Evolutionary conservation across 768 basidiomycete genomes (phyloP).

Genomic region (Suillus subluteus): DNA sequence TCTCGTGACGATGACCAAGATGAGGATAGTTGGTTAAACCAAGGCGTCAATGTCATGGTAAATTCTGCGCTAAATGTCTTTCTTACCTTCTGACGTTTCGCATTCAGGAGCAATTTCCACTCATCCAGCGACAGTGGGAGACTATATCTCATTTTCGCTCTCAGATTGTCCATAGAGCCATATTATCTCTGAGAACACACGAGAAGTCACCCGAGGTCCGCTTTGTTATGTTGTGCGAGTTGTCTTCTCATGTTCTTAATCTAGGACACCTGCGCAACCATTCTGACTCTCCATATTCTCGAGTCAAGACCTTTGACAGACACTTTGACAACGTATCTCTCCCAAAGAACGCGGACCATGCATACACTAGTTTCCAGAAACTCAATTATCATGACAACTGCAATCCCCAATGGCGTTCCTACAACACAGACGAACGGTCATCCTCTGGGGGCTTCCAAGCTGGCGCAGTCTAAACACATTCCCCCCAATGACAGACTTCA

Average conservation of each 20-base stretch:
- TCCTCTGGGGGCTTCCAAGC: constrained; percentile 24
- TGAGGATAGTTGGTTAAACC: constrained; percentile 58
- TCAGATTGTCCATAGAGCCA: constrained; percentile 90
- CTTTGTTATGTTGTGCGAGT: constrained; percentile 7
- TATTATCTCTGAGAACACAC: constrained; percentile 70
- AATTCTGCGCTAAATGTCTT: constrained; percentile 20
- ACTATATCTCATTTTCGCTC: constrained; percentile 82
- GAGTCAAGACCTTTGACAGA: constrained; percentile 83
- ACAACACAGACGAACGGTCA: constrained; percentile 39
- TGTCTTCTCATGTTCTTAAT: constrained; percentile 2
- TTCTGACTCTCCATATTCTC: constrained; percentile 85
- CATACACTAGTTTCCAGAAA: constrained; percentile 45
- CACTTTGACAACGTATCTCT: constrained; percentile 68
- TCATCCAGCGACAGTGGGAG: constrained; percentile 94
- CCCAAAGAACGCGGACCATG: constrained; percentile 69
- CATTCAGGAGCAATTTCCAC: constrained; percentile 78
- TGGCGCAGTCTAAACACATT: constrained; percentile 11
- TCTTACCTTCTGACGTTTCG: constrained; percentile 3
- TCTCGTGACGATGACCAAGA: constrained; percentile 66
- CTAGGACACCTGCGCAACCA: constrained; percentile 75
- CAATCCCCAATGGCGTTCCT: constrained; percentile 36
- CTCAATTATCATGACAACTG: constrained; percentile 4
- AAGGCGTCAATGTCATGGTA: constrained; percentile 68
- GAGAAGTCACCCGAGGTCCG: constrained; percentile 56
- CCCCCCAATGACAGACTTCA: constrained; percentile 43